Conservation (phyloP, 2,329 filamentous ascomycete genomes). For the Lithohypha guttulata region DNA sequence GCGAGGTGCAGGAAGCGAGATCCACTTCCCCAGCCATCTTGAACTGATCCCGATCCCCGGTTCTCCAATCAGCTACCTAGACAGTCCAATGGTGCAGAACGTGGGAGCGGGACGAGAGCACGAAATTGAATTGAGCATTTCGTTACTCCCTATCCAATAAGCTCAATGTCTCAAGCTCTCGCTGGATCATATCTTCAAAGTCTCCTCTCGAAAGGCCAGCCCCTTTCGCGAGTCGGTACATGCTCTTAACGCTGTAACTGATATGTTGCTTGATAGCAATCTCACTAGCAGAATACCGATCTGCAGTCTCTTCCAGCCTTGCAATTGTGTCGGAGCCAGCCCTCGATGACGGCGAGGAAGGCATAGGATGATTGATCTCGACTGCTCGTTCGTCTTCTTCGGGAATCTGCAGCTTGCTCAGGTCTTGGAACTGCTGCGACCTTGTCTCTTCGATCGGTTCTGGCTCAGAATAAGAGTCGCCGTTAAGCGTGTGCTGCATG, state of each 20-base stretch:
- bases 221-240: constrained; percentile 49
- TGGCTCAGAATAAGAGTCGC: constrained; percentile 21
- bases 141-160: constrained; percentile 38
- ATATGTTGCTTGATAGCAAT: constrained; percentile 54
- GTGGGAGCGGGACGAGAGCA: too few species aligned
- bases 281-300: constrained; percentile 44
- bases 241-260: constrained; percentile 51
- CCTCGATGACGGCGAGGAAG: constrained; percentile 32
- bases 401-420: neutral
- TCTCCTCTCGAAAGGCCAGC: constrained; percentile 49
- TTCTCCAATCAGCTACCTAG: too few species aligned
- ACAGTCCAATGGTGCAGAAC: too few species aligned
- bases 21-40: constrained; percentile 7
- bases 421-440: too few species aligned
- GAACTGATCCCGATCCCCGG: too few species aligned
- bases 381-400: constrained; percentile 22
- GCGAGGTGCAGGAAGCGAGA: neutral
- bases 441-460: too few species aligned
- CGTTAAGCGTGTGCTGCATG: constrained; percentile 32
- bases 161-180: constrained; percentile 48
- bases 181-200: constrained; percentile 49
- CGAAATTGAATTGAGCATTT: too few species aligned
- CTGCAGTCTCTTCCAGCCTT: constrained; percentile 44
- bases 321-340: constrained; percentile 41
- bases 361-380: constrained; percentile 33